Conservation (phyloP, 257 asterid genomes). For the Solanum peruvianum region DNA sequence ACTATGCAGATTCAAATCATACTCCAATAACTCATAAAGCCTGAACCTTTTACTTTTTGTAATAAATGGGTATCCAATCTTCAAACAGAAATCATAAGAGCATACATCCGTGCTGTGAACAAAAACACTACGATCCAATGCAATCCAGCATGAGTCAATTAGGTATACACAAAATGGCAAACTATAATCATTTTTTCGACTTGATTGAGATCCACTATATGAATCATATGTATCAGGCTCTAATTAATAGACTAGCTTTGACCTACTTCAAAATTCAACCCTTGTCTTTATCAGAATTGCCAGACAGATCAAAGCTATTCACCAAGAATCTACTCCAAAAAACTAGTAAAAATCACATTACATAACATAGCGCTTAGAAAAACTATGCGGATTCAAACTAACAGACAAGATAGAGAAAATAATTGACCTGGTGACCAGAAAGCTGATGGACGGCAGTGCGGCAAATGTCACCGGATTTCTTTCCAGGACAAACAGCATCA, state of each 20-base stretch:
- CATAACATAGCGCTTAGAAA: background rate
- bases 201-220: background rate
- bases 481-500: slow-evolving; percentile 92
- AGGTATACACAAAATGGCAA: background rate
- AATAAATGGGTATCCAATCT: background rate
- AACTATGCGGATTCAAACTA: background rate
- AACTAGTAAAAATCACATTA: background rate
- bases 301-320: background rate
- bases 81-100: background rate
- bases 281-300: background rate
- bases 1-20: background rate
- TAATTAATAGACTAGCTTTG: background rate
- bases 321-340: background rate
- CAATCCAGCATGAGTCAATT: background rate
- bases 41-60: background rate
- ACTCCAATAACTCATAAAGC: background rate
- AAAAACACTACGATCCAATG: background rate
- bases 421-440: slow-evolving; percentile 59
- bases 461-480: slow-evolving; percentile 79
- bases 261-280: background rate
- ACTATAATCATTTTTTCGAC: background rate
- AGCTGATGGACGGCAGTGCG: slow-evolving; percentile 75
- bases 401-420: background rate
- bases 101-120: background rate
- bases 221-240: background rate